phyloP scores from a whole-genome alignment of 108 stramenopile species.

The Parietichytrium sp. region DNA sequence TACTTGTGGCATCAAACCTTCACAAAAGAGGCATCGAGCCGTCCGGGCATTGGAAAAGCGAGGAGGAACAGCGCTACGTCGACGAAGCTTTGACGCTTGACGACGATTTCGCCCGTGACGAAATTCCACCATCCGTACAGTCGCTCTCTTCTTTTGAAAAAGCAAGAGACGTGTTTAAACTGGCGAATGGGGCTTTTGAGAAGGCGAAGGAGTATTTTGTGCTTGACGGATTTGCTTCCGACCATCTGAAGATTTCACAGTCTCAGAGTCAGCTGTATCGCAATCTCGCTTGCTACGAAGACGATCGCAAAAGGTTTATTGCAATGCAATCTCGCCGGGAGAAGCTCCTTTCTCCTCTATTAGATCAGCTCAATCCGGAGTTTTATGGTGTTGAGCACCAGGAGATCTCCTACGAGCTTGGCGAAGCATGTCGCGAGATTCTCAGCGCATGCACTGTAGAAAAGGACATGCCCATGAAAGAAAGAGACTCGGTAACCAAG shows the following conservation, averaged over 20 bases:
- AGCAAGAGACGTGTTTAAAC: background rate
- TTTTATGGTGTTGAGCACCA: background rate
- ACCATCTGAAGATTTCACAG: background rate
- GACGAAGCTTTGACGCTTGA: background rate
- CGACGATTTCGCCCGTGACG: background rate
- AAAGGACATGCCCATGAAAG: background rate
- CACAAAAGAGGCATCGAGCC: background rate
- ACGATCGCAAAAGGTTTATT: background rate
- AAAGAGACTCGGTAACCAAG: background rate
- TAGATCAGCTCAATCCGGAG: slow-evolving; percentile 27
- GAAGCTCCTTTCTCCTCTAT: background rate
- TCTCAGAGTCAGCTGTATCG: background rate
- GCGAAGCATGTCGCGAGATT: background rate
- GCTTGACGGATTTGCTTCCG: slow-evolving; percentile 7
- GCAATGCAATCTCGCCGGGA: slow-evolving; percentile 32
- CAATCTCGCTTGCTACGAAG: background rate
- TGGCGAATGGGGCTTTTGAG: background rate
- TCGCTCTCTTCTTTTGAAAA: background rate
- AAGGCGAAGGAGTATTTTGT: slow-evolving; percentile 4
- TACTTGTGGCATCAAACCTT: background rate
- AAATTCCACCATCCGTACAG: background rate
- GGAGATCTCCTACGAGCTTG: slow-evolving; percentile 25
- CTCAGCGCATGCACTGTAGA: background rate
- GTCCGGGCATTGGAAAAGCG: background rate
- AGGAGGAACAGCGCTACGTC: background rate